Evolutionary conservation across 306 rosid genomes (phyloP), one percentile per base, ranked within the genome.

Genomic region (Mucuna pruriens): DNA sequence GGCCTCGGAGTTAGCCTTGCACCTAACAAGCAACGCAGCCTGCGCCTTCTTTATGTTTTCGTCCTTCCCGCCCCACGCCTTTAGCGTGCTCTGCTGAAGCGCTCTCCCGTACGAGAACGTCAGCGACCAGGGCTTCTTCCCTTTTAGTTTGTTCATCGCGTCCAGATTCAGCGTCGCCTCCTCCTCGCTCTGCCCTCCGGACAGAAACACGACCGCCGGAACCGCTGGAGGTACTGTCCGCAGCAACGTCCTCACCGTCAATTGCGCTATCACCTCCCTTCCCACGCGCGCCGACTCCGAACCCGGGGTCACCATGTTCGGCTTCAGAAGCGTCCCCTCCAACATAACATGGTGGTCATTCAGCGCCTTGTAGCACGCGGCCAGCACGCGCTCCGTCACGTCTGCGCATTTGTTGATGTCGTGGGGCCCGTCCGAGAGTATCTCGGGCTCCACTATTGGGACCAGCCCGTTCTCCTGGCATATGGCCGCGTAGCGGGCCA

Each of bases 111-210:
- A 94, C 2, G 97, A 94, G 89, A 94, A 94, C 11, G 98, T 87
- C 16, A 94, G 86, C 23, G 89, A 73, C 98, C 97, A 94, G 1
- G 97, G 97, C 86, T 94, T 94, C 95, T 90, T 91, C 1, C 92
- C 92, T 84, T 94, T 84, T 31, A 85, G 82, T 64, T 79, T 58
- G 89, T 94, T 94, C 97, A 94, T 94, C 4, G 98, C 97, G 48
- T 91, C 86, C 4, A 94, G 93, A 82, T 94, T 91, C 11, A 84
- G 55, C 13, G 95, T 88, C 9, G 95, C 98, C 80, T 94, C 94
- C 81, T 94, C 97, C 85, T 94, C 98, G 26, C 98, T 91, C 84
- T 94, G 98, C n/a, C 98, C 98, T 1, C 98, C 97, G 6, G 98
- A 91, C 73, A 94, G 83, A 88, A 94, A 94, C 36, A 91, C 94